Base-by-base conservation (phyloP, 2,329 filamentous ascomycete species). In the Fusarium penzigii region DNA sequence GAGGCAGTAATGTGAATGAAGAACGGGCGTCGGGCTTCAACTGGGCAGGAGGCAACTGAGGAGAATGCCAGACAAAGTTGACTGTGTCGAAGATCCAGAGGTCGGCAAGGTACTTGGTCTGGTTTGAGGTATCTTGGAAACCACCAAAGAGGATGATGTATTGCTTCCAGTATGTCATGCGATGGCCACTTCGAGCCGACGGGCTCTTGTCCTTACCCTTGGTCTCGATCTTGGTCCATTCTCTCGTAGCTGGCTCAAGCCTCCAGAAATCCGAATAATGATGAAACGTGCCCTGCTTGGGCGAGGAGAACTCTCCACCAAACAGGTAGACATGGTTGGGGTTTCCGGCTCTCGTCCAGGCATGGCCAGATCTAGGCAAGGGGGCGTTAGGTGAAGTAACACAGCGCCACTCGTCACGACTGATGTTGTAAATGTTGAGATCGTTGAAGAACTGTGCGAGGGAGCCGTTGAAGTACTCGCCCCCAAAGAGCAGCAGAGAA, bases 201-300 rank as follows among this genome's bases (percentile, higher is more conserved):
- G 93, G 93, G 36, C 82, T 81, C 70, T 89, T 90, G 50, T 90
- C 89, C 75, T 84, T 84, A 52, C 89, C 89, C 75, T 83, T 84
- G 63, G 80, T 81, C 70, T 99, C 94, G 34, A 99, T 79, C 55
- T 92, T 88, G 51, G 85, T 89, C 94, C 94, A 99, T 75, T 99
- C 94, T 64, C 92, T 82, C 8, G 84, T 86, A 9, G 81, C 82
- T 1, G 93, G 89, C 67, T 97, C 92, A 41, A 97, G 81, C 45
- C 88, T 82, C 93, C 94, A 99, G 70, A 99, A 97, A 74, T 97
- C 94, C 66, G 96, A 96, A 76, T 99, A 99, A 73, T 99, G 94
- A 71, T 99, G 97, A 67, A 99, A 99, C 0, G 93, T 97, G 5
- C 94, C 94, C 73, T 97, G 94, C 70, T 97, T 97, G 2, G 94